A percentile compares a stretch with the other conserved stretches of the same genome.
Evolutionary conservation across 108 stramenopile genomes (phyloP).

Genomic region (Skeletonema marinoi): DNA sequence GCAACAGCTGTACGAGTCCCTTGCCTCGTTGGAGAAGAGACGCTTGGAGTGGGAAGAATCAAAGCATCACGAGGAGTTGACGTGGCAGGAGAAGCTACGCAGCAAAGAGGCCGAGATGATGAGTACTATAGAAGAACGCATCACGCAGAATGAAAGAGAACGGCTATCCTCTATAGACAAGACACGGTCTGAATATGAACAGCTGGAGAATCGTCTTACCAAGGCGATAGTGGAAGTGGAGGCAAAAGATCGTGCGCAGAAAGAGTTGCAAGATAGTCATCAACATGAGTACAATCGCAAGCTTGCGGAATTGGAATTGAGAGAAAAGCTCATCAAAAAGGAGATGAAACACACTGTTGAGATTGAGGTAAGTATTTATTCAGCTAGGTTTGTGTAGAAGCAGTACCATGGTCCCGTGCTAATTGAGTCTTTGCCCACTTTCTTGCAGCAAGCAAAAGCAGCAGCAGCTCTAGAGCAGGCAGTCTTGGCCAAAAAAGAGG

Average conservation of each 20-base stretch:
- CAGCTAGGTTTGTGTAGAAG: not conserved
- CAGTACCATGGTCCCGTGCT: not conserved
- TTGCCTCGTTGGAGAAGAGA: slow-evolving; percentile 28
- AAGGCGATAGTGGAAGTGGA: slow-evolving; percentile 51
- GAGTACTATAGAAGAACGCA: slow-evolving; percentile 35
- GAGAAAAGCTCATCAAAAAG: slow-evolving; percentile 43
- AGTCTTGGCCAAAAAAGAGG: slow-evolving; percentile 38
- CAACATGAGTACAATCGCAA: slow-evolving; percentile 37
- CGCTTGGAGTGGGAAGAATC: slow-evolving; percentile 46
- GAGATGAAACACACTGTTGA: slow-evolving; percentile 41
- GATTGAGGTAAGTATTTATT: slow-evolving; percentile 37
- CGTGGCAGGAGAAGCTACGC: slow-evolving; percentile 49
- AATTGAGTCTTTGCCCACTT: not conserved
- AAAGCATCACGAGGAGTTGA: slow-evolving; percentile 40
- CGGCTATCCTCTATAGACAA: slow-evolving; percentile 17
- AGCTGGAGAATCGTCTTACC: slow-evolving; percentile 39
- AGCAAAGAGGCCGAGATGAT: slow-evolving; percentile 41
- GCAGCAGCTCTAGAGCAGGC: slow-evolving; percentile 41
- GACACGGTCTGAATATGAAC: slow-evolving; percentile 42
- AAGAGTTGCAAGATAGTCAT: slow-evolving; percentile 26
- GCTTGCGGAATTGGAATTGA: slow-evolving; percentile 50
- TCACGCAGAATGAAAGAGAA: slow-evolving; percentile 28
- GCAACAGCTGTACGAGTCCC: slow-evolving; percentile 19
- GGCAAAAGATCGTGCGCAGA: slow-evolving; percentile 42
- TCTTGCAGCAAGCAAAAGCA: slow-evolving; percentile 39